Evolutionary conservation across 306 rosid genomes (phyloP), one percentile per base, ranked within the genome.

Genomic region (Cucurbita ficifolia): DNA sequence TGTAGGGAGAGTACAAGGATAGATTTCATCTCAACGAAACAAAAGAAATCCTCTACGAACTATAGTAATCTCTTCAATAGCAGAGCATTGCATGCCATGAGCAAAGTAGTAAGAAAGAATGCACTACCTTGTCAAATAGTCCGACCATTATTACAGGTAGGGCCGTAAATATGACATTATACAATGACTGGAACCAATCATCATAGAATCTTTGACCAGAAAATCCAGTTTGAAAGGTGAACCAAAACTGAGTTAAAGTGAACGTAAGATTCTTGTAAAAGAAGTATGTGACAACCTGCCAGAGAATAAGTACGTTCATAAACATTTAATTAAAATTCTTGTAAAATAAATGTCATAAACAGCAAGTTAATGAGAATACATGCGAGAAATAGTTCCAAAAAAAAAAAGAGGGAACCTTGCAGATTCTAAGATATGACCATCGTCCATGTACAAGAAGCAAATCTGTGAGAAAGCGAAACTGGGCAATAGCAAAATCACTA

Each of bases 141-240:
- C 98, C 98, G 53, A 94, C 96, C 8, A 89, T 85, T 80, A 94
- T 85, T 74, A 94, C 98, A 39, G 98, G 98, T 82, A 90, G 78
- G 59, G 98, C 98, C 0, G 98, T 89, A 78, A 94, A 94, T 78
- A 94, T 87, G 78, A 94, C 98, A 81, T 94, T 94, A 78, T 86
- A 94, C 40, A 94, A 74, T 35, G 98, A 90, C 79, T 94, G 98
- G 78, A 83, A 87, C 98, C 97, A 94, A 81, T 94, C 97, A 72
- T 94, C 98, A 75, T 94, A 94, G 80, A 94, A 94, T 79, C 98
- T 90, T 79, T 94, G 98, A 79, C 98, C 98, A 78, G 98, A 94
- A 76, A 85, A 94, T 76, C 98, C 98, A 73, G 98, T 94, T 81
- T 94, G 92, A 73, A 94, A 94, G 75, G 97, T 94, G 87, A 87